Base-by-base conservation (phyloP, 1,284 basidiomycete genomes). In the Puccinia coronata region DNA sequence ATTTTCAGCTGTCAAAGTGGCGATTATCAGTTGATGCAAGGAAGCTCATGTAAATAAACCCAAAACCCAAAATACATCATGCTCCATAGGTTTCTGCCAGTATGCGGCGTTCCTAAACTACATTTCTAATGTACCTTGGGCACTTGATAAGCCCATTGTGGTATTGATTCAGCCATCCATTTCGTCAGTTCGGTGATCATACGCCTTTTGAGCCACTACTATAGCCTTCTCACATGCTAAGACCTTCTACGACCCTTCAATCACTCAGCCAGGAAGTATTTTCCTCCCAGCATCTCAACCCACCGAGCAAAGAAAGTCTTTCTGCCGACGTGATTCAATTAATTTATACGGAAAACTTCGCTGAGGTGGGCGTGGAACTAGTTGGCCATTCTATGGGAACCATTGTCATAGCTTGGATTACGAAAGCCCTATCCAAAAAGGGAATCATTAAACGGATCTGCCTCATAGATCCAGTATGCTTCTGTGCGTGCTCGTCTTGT, bases 351-450 rank as follows among this genome's bases (percentile, higher is more conserved):
- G 81, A 83, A 63, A 57, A 77, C 3, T 84, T 84, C 82, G 51
- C 71, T 43, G 47, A 71, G 41, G 78, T 73, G n/a, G 82, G 83
- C 12, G 82, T 85, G 63, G 82, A 83, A 53, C 76, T 86, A 20
- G 76, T 86, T 12, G 84, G 84, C 34, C 85, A 86, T 82, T 84
- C 84, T 25, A 85, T 84, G 82, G 85, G 85, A 47, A 85, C 85
- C 4, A 84, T 85, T 20, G 82, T 84, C 0, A 83, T 84, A 34
- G 81, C 84, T 41, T 85, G 84, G 84, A 82, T 86, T 16, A 78
- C 86, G 76, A 85, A 85, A 73, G 83, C 82, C 20, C 63, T 85
- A 25, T 81, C 43, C 84, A 83, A 71, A 74, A 82, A 11, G 83
- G 53, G 53, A n/a, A 51, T 72, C 47, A 72, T 72, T 39, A 80